These are phyloP conservation scores for Pseudonitzschia delicatissima DNA, from an alignment of 108 stramenopile species.

Conservation along the genomic window DNA sequence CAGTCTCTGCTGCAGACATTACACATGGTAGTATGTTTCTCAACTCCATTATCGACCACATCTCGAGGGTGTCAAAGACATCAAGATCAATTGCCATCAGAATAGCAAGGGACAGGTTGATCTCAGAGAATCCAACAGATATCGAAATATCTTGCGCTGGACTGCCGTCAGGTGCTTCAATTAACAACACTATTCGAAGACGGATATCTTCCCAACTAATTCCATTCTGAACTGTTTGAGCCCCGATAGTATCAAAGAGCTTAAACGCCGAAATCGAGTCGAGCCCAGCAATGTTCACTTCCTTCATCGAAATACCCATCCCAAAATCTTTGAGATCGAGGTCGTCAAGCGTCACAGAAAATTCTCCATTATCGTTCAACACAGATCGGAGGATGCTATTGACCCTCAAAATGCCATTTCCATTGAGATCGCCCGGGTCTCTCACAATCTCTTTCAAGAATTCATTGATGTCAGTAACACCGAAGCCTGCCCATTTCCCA, in stretches of 20 bases:
- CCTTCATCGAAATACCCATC: slow-evolving; percentile 32
- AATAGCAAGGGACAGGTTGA: slow-evolving; percentile 45
- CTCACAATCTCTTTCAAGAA: slow-evolving; percentile 39
- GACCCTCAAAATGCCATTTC: slow-evolving; percentile 37
- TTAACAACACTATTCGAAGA: slow-evolving; percentile 42
- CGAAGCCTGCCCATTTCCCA: slow-evolving; percentile 47
- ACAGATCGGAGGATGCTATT: slow-evolving; percentile 36
- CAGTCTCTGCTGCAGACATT: slow-evolving; percentile 38
- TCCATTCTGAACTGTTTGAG: slow-evolving; percentile 46
- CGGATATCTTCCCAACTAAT: slow-evolving; percentile 41
- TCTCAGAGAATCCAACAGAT: slow-evolving; percentile 37
- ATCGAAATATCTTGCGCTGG: slow-evolving; percentile 24
- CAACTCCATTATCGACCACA: slow-evolving; percentile 48
- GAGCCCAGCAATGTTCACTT: slow-evolving; percentile 48
- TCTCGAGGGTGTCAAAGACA: slow-evolving; percentile 18
- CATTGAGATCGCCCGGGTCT: slow-evolving; percentile 10
- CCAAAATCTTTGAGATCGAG: slow-evolving; percentile 38
- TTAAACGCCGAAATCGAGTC: slow-evolving; percentile 50
- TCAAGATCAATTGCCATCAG: slow-evolving; percentile 56
- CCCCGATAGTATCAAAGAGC: slow-evolving; percentile 39
- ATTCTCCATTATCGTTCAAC: slow-evolving; percentile 42
- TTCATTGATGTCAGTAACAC: slow-evolving; percentile 29
- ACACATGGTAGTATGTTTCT: slow-evolving; percentile 56
- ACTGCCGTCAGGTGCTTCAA: slow-evolving; percentile 13
- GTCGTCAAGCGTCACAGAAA: slow-evolving; percentile 44